A percentile compares a stretch with the other conserved stretches of the same genome.
Evolutionary conservation across 1,284 basidiomycete species (phyloP).

Genomic region (Melampsora occidentalis): DNA sequence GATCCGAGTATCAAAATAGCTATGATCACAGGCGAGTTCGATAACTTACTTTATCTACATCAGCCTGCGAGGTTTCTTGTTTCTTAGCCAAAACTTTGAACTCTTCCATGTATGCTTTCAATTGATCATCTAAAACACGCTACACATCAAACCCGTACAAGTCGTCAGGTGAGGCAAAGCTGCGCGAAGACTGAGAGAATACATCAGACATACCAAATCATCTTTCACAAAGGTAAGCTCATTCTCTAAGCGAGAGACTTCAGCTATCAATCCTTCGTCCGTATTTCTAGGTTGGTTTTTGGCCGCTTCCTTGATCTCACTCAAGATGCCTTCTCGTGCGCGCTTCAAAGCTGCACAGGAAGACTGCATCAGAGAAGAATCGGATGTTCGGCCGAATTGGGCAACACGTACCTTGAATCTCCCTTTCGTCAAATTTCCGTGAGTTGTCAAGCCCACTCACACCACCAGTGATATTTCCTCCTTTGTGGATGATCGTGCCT

Average conservation of each 20-base stretch:
- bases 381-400: neutral
- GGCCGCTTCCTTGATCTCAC: constrained; percentile 75
- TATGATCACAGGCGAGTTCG: neutral
- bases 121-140: constrained; percentile 54
- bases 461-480: constrained; percentile 94
- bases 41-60: constrained; percentile 63
- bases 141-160: constrained; percentile 50
- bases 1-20: neutral
- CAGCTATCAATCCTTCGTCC: constrained; percentile 74
- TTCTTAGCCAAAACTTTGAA: constrained; percentile 63
- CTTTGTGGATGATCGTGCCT: constrained; percentile 95
- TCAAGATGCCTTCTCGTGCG: constrained; percentile 65
- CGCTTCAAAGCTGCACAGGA: constrained; percentile 58
- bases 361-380: neutral
- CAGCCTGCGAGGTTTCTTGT: constrained; percentile 67
- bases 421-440: constrained; percentile 90
- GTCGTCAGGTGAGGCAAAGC: no score
- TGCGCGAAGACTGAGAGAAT: neutral
- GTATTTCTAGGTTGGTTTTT: constrained; percentile 76
- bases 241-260: constrained; percentile 75
- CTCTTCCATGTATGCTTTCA: constrained; percentile 62
- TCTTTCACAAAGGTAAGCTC: constrained; percentile 70
- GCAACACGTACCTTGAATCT: constrained; percentile 63
- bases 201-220: constrained; percentile 65
- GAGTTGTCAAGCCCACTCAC: constrained; percentile 67